These are phyloP conservation scores for Gyromitra esculenta DNA, from an alignment of 2,329 filamentous ascomycete species.

Conservation along the genomic window DNA sequence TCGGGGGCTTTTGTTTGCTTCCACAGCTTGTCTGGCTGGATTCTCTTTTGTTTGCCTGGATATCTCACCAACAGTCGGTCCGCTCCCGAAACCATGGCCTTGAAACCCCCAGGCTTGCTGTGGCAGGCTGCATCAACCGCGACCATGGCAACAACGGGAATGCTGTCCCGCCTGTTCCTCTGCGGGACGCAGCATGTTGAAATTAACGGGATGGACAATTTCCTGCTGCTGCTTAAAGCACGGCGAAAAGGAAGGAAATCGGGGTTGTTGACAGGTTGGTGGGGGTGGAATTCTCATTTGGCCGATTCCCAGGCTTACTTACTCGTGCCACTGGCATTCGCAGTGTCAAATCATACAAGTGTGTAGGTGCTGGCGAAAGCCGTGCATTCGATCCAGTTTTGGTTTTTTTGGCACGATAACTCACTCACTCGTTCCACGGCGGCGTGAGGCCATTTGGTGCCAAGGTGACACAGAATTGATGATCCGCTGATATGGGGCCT, in stretches of 20 bases:
- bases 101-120: constrained; percentile 61
- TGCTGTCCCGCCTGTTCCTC: constrained; percentile 78
- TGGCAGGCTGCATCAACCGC: constrained; percentile 79
- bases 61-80: background rate
- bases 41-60: background rate
- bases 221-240: constrained; percentile 78
- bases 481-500: constrained; percentile 95
- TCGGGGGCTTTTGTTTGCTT: constrained; percentile 8
- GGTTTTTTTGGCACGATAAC: constrained; percentile 53
- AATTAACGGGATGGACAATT: constrained; percentile 77
- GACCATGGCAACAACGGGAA: constrained; percentile 77
- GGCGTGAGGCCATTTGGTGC: constrained; percentile 47
- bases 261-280: constrained; percentile 82
- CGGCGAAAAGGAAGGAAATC: constrained; percentile 75
- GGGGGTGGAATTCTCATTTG: background rate
- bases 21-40: background rate
- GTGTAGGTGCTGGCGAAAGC: constrained; percentile 68
- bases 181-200: constrained; percentile 78
- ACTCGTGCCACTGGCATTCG: constrained; percentile 22
- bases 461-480: constrained; percentile 73
- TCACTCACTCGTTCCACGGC: constrained; percentile 51
- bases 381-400: background rate
- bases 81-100: background rate
- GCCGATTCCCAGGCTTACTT: constrained; percentile 11
- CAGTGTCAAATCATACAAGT: constrained; percentile 88